Percentiles rank a stretch among this genome's conserved stretches.
phyloP scores from a whole-genome alignment of 352 stramenopile genomes.

The Paralagenidium karlingii region DNA sequence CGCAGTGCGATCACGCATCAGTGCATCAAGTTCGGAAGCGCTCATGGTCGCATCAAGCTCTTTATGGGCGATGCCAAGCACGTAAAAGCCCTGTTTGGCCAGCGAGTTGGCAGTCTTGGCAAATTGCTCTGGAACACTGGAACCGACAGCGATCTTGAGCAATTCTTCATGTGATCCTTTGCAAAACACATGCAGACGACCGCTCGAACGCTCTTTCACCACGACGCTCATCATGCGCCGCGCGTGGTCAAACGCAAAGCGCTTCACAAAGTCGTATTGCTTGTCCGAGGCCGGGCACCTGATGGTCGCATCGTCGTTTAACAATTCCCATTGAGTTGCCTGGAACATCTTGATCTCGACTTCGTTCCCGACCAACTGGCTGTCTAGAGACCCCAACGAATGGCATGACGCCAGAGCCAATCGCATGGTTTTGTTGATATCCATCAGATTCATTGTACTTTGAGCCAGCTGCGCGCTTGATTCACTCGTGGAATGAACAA shows the following conservation, averaged over 20 bases:
- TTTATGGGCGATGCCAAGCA: slow-evolving; percentile 71
- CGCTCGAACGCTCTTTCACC: slow-evolving; percentile 40
- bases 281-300: slow-evolving; percentile 10
- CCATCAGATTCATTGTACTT: slow-evolving; percentile 7
- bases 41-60: slow-evolving; percentile 8
- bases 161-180: slow-evolving; percentile 87
- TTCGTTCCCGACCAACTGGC: slow-evolving; percentile 72
- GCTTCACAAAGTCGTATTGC: slow-evolving; percentile 71
- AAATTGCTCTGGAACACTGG: slow-evolving; percentile 61
- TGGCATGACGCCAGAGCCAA: slow-evolving; percentile 72
- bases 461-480: too few relatives aligned
- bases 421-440: slow-evolving; percentile 7
- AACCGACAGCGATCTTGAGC: slow-evolving; percentile 29
- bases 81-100: slow-evolving; percentile 79
- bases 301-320: slow-evolving; percentile 19
- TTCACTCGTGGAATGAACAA: too few relatives aligned
- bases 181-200: slow-evolving; percentile 64
- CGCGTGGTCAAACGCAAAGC: slow-evolving; percentile 88
- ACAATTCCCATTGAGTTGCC: slow-evolving; percentile 46
- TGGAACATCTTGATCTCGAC: slow-evolving; percentile 85
- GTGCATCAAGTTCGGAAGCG: slow-evolving; percentile 26
- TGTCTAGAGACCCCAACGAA: slow-evolving; percentile 50
- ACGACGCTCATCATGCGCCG: slow-evolving; percentile 87
- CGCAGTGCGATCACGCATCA: slow-evolving; percentile 39
- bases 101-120: slow-evolving; percentile 31